phyloP scores from a whole-genome alignment of 768 basidiomycete genomes.

The Leucosporidium yakuticum region DNA sequence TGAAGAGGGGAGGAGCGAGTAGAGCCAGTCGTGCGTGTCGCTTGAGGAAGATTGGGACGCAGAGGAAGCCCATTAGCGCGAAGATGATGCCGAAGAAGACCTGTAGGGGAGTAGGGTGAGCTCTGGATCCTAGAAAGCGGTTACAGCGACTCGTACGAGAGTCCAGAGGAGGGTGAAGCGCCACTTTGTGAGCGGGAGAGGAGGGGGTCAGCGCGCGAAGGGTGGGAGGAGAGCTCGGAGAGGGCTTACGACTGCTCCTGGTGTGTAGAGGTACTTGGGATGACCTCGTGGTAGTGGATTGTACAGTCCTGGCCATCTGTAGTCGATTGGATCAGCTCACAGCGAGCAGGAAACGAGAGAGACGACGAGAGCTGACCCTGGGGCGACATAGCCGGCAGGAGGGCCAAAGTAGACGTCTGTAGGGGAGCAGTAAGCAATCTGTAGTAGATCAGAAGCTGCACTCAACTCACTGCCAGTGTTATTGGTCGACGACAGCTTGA shows the following conservation, averaged over 20 bases:
- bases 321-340: background rate
- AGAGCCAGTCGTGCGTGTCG: conserved; percentile 12
- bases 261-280: conserved; percentile 12
- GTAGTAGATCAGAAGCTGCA: too few species aligned
- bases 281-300: background rate
- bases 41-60: conserved; percentile 1
- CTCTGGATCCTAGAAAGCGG: too few species aligned
- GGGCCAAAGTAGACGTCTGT: conserved; percentile 3
- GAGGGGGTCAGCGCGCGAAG: too few species aligned
- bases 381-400: conserved; percentile 2
- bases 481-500: too few species aligned
- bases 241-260: background rate
- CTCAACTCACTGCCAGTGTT: too few species aligned
- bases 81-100: conserved; percentile 9
- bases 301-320: conserved; percentile 13
- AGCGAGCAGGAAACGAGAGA: background rate
- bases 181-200: background rate
- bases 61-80: conserved; percentile 1
- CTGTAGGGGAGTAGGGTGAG: too few species aligned
- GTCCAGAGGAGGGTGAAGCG: conserved; percentile 17
- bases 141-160: background rate
- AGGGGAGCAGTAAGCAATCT: too few species aligned
- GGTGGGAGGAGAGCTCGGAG: too few species aligned
- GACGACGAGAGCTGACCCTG: background rate
- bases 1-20: conserved; percentile 5